phyloP scores from a whole-genome alignment of 768 basidiomycete species.

The Lactarius tabidus region DNA sequence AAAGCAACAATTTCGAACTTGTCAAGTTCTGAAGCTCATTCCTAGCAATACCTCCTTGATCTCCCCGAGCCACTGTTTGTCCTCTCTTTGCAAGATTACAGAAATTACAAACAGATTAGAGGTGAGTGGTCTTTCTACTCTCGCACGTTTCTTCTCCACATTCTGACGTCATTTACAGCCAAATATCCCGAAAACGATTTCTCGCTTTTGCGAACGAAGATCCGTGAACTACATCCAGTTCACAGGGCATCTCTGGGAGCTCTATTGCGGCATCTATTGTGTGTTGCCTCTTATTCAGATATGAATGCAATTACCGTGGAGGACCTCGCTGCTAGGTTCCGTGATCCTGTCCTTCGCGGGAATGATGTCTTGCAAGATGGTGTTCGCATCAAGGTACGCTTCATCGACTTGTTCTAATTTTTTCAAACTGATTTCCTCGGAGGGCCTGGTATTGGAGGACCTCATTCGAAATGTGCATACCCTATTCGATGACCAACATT shows the following conservation, averaged over 20 bases:
- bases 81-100: no score
- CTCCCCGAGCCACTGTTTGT: no score
- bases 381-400: background rate
- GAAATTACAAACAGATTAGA: no score
- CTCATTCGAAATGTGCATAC: background rate
- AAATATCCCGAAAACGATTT: no score
- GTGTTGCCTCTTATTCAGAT: background rate
- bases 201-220: background rate
- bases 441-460: background rate
- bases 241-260: background rate
- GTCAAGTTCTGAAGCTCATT: no score
- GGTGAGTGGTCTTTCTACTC: no score
- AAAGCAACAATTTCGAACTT: background rate
- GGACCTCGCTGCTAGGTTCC: background rate
- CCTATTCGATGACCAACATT: background rate
- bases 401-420: background rate
- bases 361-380: background rate
- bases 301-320: background rate
- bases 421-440: no score
- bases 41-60: no score
- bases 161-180: no score
- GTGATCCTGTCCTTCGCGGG: background rate
- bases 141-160: background rate
- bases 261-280: background rate
- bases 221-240: background rate